These are phyloP conservation scores for Cladosporium sp. DNA, from an alignment of 2,329 filamentous ascomycete genomes.

Conservation along the genomic window DNA sequence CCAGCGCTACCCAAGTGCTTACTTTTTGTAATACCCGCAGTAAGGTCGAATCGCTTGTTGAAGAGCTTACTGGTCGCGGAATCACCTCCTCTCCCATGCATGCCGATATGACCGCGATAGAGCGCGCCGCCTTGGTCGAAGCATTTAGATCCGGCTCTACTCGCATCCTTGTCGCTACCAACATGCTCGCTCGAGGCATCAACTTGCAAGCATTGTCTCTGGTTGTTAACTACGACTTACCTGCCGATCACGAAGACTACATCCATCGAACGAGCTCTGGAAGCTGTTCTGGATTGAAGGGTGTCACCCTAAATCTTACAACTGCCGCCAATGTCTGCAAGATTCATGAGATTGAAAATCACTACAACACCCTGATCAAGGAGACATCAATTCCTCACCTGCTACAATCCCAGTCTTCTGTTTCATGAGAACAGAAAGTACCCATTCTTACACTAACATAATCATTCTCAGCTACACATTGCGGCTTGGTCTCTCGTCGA, in stretches of 20 bases:
- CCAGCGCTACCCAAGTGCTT: slow-evolving; percentile 97
- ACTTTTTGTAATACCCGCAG: slow-evolving; percentile 99
- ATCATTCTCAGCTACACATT: too few species aligned
- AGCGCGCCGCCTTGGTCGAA: slow-evolving; percentile 98
- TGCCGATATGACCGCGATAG: slow-evolving; percentile 97
- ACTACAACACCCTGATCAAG: not conserved
- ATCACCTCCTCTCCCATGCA: slow-evolving; percentile 99
- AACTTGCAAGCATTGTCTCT: slow-evolving; percentile 97
- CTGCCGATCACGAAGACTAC: slow-evolving; percentile 98
- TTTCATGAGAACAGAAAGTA: too few species aligned
- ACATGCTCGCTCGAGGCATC: slow-evolving; percentile 97
- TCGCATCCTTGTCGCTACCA: slow-evolving; percentile 91
- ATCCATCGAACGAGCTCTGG: slow-evolving; percentile 69
- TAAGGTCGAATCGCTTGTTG: slow-evolving; percentile 98
- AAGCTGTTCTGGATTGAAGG: not conserved
- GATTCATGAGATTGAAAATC: not conserved
- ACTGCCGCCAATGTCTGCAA: not conserved
- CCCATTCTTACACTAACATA: too few species aligned
- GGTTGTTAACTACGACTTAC: slow-evolving; percentile 98
- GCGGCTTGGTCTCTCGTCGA: too few species aligned
- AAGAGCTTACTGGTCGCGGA: slow-evolving; percentile 97
- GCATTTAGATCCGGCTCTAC: slow-evolving; percentile 97
- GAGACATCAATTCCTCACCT: not conserved
- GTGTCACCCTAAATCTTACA: not conserved
- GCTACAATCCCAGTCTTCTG: too few species aligned